A percentile compares a stretch with the other conserved stretches of the same genome.
Evolutionary conservation across 805 yeast genomes (phyloP).

Genomic region (Kockiozyma suomiensis): DNA sequence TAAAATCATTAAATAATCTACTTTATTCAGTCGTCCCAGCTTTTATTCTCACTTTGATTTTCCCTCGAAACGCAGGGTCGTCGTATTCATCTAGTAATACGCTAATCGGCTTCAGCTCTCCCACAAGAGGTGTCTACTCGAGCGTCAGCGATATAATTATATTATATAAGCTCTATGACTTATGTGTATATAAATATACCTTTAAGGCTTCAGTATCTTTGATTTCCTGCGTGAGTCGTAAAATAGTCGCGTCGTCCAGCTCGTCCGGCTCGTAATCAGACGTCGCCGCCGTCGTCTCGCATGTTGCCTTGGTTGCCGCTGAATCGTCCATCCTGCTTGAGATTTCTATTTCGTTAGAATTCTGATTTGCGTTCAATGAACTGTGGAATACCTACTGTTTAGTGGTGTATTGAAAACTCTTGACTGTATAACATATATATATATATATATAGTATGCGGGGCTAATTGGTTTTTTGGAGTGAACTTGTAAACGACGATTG

Average conservation of each 20-base stretch:
- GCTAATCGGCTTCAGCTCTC: conserved; percentile 20
- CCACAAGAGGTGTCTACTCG: conserved; percentile 29
- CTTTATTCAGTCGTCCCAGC: background rate
- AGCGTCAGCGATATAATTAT: background rate
- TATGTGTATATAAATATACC: background rate
- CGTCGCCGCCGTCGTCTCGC: background rate
- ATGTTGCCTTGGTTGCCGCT: background rate
- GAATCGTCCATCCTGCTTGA: background rate
- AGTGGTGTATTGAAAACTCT: too few relatives aligned
- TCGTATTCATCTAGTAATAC: conserved; percentile 27
- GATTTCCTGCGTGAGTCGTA: conserved; percentile 33
- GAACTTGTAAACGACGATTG: too few relatives aligned
- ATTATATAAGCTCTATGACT: background rate
- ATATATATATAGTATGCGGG: too few relatives aligned
- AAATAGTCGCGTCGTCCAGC: conserved; percentile 32
- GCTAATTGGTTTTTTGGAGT: too few relatives aligned
- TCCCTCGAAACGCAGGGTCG: conserved; percentile 26
- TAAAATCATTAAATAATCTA: background rate
- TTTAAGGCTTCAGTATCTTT: conserved; percentile 34
- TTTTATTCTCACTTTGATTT: conserved; percentile 25
- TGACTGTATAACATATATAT: too few relatives aligned
- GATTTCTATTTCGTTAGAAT: too few relatives aligned
- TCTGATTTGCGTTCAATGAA: too few relatives aligned
- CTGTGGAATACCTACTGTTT: too few relatives aligned
- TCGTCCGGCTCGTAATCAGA: conserved; percentile 27